Evolutionary conservation across 495 filamentous ascomycete species (phyloP).

Genomic region (Annulohypoxylon stygium): DNA sequence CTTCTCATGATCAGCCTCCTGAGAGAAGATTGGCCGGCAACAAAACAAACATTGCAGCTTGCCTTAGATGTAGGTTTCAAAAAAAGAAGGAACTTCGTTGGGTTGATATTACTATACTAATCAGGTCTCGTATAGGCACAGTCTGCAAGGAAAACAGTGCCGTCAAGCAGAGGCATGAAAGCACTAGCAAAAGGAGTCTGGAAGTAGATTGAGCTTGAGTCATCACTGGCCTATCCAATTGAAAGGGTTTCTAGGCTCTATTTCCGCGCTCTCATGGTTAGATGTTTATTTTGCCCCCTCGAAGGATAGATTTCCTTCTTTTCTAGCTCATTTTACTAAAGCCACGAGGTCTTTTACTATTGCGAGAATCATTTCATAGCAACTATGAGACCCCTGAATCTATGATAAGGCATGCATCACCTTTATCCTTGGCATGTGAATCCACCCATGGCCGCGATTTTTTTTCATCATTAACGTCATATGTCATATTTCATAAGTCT

Average conservation of each 20-base stretch:
- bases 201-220: neutral
- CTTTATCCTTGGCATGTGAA: neutral
- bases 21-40: constrained; percentile 86
- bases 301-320: neutral
- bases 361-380: neutral
- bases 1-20: constrained; percentile 96
- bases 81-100: neutral
- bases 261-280: neutral
- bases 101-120: constrained; percentile 9
- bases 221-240: too few species aligned
- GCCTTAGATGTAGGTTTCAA: constrained; percentile 78
- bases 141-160: constrained; percentile 9
- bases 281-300: neutral
- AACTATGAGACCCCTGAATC: neutral
- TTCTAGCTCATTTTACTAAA: neutral
- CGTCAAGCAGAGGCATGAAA: neutral
- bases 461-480: neutral
- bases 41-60: constrained; percentile 91
- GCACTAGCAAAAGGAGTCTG: neutral
- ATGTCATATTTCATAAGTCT: neutral
- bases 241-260: neutral
- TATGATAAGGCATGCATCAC: neutral
- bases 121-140: constrained; percentile 12
- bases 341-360: neutral
- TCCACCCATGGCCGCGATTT: neutral